Evolutionary conservation across 805 yeast species (phyloP), one percentile per base, ranked within the genome.

Genomic region (Suhomyces canberraensis): DNA sequence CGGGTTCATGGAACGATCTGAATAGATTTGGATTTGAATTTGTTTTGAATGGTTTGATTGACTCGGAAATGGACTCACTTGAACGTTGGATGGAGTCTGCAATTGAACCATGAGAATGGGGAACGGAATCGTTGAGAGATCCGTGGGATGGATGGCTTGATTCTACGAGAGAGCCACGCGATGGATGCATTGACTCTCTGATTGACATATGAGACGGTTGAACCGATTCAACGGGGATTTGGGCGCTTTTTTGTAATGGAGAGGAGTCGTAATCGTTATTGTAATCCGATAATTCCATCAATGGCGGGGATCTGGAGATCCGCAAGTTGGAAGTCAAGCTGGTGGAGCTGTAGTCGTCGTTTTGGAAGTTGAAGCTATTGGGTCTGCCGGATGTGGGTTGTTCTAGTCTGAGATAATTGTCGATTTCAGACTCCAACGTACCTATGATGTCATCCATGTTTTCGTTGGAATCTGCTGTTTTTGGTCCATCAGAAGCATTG

Each of bases 361-460:
- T 17, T 13, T 25, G 19, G 24, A 30, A 13, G 13, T 15, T 20
- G 16, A 25, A 34, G 16, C n/a, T 20, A 8, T 15, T 28, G 11
- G n/a, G 13, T 4, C 19, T 21, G 22, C 31, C 36, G 24, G 25
- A 16, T 21, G 18, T 33, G 13, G 35, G 28, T n/a, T 39, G 35
- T 9, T 39, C 45, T 5, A 37, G n/a, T 21, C 29, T 35, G 36
- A 44, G 31, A 31, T 53, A 45, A 25, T 44, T 46, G 33, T 46
- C 57, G 24, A 58, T 53, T 33, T 57, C 60, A 11, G 36, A 33
- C 22, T 56, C 58, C 17, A 58, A 35, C 15, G 51, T 39, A 6
- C 44, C 56, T 18, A 57, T 56, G 22, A 58, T 31, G 39, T 58
- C 60, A 25, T 43, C 38, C 31, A 52, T 31, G 13, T 42, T 38